These are phyloP conservation scores for Rhizopus stolonifer DNA, from an alignment of 371 early-diverging fungal species.

Conservation along the genomic window DNA sequence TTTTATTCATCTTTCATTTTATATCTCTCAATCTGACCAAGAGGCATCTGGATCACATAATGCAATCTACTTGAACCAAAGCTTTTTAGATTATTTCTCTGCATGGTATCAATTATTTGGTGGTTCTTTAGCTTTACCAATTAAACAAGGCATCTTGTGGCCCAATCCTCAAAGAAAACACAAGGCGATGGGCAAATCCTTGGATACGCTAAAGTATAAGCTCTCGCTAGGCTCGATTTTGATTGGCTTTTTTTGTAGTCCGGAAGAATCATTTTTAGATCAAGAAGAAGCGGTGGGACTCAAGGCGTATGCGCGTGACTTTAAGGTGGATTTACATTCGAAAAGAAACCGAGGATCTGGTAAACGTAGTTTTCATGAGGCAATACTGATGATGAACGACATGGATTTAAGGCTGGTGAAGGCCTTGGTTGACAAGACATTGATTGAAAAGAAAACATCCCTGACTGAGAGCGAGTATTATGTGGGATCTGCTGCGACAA, in stretches of 20 bases:
- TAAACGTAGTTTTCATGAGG: constrained; percentile 25
- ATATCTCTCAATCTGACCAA: constrained; percentile 34
- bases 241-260: constrained; percentile 44
- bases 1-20: constrained; percentile 60
- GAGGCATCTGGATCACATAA: constrained; percentile 22
- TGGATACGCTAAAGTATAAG: constrained; percentile 41
- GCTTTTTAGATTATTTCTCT: constrained; percentile 41
- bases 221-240: constrained; percentile 38
- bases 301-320: constrained; percentile 25
- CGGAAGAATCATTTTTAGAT: constrained; percentile 23
- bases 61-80: constrained; percentile 46
- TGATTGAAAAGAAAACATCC: constrained; percentile 16
- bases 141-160: constrained; percentile 44
- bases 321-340: constrained; percentile 35
- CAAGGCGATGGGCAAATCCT: constrained; percentile 41
- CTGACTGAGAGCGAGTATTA: constrained; percentile 3
- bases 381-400: constrained; percentile 26
- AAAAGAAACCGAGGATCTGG: constrained; percentile 7
- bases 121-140: constrained; percentile 42
- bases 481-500: constrained; percentile 1
- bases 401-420: constrained; percentile 33
- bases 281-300: constrained; percentile 28
- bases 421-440: background rate
- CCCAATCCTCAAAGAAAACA: constrained; percentile 23
- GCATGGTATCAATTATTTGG: constrained; percentile 46